These are phyloP conservation scores for Daedaleopsis sinensis DNA, from an alignment of 768 basidiomycete genomes.

Conservation along the genomic window DNA sequence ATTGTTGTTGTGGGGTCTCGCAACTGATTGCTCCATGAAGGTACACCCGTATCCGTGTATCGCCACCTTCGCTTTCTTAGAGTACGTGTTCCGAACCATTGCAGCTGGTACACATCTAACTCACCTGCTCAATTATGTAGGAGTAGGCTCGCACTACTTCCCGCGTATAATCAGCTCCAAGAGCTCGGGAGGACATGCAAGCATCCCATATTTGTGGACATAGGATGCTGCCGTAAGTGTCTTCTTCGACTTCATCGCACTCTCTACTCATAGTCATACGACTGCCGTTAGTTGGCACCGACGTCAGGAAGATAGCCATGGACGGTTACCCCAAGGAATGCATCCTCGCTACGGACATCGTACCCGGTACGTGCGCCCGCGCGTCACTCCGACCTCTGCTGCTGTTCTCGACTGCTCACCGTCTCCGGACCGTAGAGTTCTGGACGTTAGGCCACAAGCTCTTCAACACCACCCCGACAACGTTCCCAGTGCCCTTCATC, in stretches of 20 bases:
- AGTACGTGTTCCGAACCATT: conserved; percentile 5
- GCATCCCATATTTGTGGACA: conserved; percentile 42
- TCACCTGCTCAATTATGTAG: conserved; percentile 2
- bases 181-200: conserved; percentile 37
- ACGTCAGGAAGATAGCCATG: conserved; percentile 38
- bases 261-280: no score
- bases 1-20: not conserved
- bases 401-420: not conserved
- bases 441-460: conserved; percentile 64
- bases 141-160: conserved; percentile 20
- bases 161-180: conserved; percentile 28
- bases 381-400: not conserved
- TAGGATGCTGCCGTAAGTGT: conserved; percentile 45
- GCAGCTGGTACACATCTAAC: not conserved
- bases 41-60: conserved; percentile 31
- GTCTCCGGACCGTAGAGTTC: conserved; percentile 40
- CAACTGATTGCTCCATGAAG: conserved; percentile 3
- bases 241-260: not conserved
- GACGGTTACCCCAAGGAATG: conserved; percentile 46
- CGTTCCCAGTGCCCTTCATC: conserved; percentile 57
- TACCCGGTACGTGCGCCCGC: conserved; percentile 28
- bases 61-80: conserved; percentile 19
- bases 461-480: conserved; percentile 51
- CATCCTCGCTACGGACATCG: conserved; percentile 39
- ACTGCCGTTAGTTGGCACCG: conserved; percentile 37